Conservation (phyloP, 2,329 filamentous ascomycete genomes). For the Pseudomassariella vexata region DNA sequence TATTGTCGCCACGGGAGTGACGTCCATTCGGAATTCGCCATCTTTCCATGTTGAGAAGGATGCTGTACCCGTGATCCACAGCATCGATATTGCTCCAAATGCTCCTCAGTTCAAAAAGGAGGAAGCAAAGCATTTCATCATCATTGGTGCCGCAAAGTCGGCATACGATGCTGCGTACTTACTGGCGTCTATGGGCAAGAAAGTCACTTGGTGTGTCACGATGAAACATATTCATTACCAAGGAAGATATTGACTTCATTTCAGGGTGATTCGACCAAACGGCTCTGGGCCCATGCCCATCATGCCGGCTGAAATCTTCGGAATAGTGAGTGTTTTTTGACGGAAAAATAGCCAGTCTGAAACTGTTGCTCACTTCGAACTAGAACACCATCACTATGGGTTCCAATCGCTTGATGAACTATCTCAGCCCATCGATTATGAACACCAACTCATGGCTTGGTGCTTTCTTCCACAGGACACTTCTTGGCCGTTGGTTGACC, state of each 20-base stretch:
- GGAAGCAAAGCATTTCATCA: constrained; percentile 2
- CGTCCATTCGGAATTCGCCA: constrained; percentile 11
- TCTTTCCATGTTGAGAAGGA: constrained; percentile 8
- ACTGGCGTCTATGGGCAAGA: constrained; percentile 9
- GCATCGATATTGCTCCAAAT: constrained; percentile 4
- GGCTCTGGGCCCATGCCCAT: constrained; percentile 11
- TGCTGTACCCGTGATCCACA: constrained; percentile 7
- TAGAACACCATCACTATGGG: constrained; percentile 5
- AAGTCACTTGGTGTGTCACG: constrained; percentile 8
- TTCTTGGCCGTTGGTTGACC: constrained; percentile 6
- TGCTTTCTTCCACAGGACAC: constrained; percentile 6
- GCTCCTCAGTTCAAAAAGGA: background rate
- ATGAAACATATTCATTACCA: too few relatives aligned
- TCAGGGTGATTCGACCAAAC: constrained; percentile 8
- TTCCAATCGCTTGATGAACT: constrained; percentile 8
- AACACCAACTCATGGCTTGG: constrained; percentile 5
- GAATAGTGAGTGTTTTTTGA: background rate
- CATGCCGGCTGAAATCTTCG: constrained; percentile 8
- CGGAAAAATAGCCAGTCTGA: background rate
- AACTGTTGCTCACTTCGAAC: background rate
- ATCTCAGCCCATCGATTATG: constrained; percentile 10
- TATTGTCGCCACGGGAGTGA: constrained; percentile 20
- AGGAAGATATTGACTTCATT: background rate
- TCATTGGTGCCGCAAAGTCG: constrained; percentile 11
- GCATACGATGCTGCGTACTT: constrained; percentile 12